Conservation (phyloP, 1,139 yeast genomes). For the Yamadazyma dushanensis region DNA sequence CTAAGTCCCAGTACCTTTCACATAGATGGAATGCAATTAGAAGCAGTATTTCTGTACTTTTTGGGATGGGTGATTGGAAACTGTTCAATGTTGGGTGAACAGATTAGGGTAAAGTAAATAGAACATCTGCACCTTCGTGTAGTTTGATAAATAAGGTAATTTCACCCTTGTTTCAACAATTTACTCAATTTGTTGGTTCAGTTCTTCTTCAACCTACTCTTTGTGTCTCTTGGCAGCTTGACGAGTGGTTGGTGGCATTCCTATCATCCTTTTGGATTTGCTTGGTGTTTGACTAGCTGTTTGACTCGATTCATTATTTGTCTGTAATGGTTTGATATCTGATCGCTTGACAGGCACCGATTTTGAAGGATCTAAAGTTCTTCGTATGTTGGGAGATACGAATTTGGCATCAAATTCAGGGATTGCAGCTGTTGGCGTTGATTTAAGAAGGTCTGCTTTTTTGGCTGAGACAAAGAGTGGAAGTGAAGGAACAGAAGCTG, state of each 20-base stretch:
- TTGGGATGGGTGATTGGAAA: no score
- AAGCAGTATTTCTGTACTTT: no score
- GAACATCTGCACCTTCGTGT: no score
- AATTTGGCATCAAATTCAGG: slow-evolving; percentile 50
- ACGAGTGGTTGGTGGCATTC: slow-evolving; percentile 36
- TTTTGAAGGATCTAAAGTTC: slow-evolving; percentile 58
- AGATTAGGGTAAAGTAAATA: no score
- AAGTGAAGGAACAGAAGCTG: slow-evolving; percentile 14
- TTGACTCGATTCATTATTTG: slow-evolving; percentile 4
- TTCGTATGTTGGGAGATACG: slow-evolving; percentile 50
- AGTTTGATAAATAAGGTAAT: no score
- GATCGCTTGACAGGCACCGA: slow-evolving; percentile 58
- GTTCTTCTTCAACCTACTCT: slow-evolving; percentile 5
- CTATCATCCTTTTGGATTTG: slow-evolving; percentile 27
- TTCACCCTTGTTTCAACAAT: no score
- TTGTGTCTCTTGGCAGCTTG: slow-evolving; percentile 17
- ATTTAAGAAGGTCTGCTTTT: slow-evolving; percentile 53
- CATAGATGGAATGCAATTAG: no score
- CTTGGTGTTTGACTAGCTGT: slow-evolving; percentile 15
- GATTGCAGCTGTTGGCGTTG: slow-evolving; percentile 36
- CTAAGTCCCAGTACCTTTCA: no score
- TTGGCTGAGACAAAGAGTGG: slow-evolving; percentile 59
- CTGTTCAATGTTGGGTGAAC: no score
- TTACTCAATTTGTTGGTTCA: no score
- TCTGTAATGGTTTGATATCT: slow-evolving; percentile 15